Conservation (phyloP, 2,329 filamentous ascomycete species). For the Tolypocladium paradoxum region DNA sequence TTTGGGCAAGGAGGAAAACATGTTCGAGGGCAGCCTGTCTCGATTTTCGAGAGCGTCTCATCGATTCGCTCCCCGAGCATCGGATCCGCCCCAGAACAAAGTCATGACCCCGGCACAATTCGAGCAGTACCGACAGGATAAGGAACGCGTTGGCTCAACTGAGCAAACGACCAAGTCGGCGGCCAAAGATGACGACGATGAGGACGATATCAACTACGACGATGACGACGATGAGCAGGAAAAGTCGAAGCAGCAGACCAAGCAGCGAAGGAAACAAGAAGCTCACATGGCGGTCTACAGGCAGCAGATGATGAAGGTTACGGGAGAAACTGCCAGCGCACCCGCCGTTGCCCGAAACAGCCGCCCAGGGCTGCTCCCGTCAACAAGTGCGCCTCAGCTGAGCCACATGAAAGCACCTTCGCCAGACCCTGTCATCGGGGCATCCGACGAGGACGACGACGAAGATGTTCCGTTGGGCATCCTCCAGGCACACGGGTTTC, state of each 20-base stretch:
- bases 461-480: conserved; percentile 83
- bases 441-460: conserved; percentile 73
- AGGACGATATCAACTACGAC: conserved; percentile 55
- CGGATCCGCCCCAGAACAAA: conserved; percentile 47
- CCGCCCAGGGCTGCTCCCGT: conserved; percentile 45
- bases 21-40: conserved; percentile 39
- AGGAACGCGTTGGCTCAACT: conserved; percentile 44
- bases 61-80: conserved; percentile 22
- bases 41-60: conserved; percentile 25
- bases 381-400: conserved; percentile 54
- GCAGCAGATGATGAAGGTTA: conserved; percentile 95
- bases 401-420: conserved; percentile 24
- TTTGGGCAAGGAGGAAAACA: conserved; percentile 38
- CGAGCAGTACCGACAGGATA: conserved; percentile 67
- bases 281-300: conserved; percentile 83
- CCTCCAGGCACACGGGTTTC: conserved; percentile 80
- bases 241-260: conserved; percentile 60
- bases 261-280: conserved; percentile 77
- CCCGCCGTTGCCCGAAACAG: conserved; percentile 19
- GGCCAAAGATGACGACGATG: conserved; percentile 50
- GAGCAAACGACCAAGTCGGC: conserved; percentile 29
- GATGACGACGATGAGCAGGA: conserved; percentile 73
- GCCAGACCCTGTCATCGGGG: conserved; percentile 31
- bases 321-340: conserved; percentile 50
- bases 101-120: conserved; percentile 88